Evolutionary conservation across 805 yeast genomes (phyloP).

Genomic region (Isabelozyma rhagii): DNA sequence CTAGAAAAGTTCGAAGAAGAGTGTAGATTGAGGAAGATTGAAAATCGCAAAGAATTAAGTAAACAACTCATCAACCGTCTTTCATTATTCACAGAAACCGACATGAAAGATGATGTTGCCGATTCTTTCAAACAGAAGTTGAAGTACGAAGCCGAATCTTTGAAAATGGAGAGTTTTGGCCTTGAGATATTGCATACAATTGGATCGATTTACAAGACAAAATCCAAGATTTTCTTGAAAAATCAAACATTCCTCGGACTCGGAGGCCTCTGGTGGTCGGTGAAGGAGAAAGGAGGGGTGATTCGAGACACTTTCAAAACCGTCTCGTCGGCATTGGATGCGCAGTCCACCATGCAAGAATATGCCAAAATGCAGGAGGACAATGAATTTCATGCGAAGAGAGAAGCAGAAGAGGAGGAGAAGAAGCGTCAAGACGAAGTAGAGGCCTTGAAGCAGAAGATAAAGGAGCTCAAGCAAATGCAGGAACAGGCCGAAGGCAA

Average conservation of each 20-base stretch:
- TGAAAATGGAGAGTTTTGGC: conserved; percentile 85
- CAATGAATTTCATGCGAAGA: conserved; percentile 40
- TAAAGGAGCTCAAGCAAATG: conserved; percentile 14
- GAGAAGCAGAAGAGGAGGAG: conserved; percentile 30
- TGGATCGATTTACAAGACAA: conserved; percentile 65
- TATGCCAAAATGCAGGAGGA: conserved; percentile 63
- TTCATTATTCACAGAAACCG: conserved; percentile 42
- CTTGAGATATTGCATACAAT: conserved; percentile 73
- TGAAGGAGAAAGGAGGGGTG: conserved; percentile 72
- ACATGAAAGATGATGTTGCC: conserved; percentile 42
- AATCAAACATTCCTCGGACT: conserved; percentile 61
- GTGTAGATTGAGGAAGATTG: conserved; percentile 61
- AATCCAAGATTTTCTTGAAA: conserved; percentile 62
- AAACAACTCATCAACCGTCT: conserved; percentile 50
- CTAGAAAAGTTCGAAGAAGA: conserved; percentile 74
- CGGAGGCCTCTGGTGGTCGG: conserved; percentile 66
- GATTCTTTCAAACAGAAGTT: conserved; percentile 58
- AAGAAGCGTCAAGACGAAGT: conserved; percentile 12
- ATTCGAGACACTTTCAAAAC: conserved; percentile 71
- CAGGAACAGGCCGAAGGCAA: conserved; percentile 6
- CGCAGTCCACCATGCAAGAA: conserved; percentile 75
- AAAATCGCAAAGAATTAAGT: conserved; percentile 60
- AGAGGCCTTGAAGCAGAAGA: conserved; percentile 13
- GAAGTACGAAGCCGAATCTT: conserved; percentile 76
- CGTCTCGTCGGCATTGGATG: conserved; percentile 71